These are phyloP conservation scores for Zygosaccharomyces kombuchaensis DNA, from an alignment of 805 yeast genomes.

Conservation along the genomic window DNA sequence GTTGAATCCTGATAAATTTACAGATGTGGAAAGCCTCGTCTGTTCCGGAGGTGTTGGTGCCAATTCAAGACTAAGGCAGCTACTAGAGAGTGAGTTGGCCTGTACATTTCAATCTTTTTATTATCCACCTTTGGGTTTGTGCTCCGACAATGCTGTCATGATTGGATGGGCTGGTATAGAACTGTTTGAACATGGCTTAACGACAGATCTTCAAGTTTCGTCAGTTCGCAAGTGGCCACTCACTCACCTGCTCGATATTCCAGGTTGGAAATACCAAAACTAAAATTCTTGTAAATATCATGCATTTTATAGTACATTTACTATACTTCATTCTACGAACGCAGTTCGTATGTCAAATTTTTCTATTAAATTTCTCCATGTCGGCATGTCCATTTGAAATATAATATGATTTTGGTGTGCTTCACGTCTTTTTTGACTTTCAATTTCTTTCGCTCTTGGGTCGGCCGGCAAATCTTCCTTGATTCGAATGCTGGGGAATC, in stretches of 20 bases:
- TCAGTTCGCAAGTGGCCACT: slow-evolving; percentile 86
- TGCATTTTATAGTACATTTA: neutral
- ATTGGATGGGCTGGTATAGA: slow-evolving; percentile 98
- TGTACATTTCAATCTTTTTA: slow-evolving; percentile 39
- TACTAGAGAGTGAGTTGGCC: slow-evolving; percentile 41
- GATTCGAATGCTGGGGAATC: slow-evolving; percentile 40
- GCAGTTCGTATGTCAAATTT: slow-evolving; percentile 52
- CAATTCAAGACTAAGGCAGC: slow-evolving; percentile 51
- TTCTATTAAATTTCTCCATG: slow-evolving; percentile 59
- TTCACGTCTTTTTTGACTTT: slow-evolving; percentile 26
- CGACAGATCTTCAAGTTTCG: slow-evolving; percentile 50
- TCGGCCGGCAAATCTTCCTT: slow-evolving; percentile 31
- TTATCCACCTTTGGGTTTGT: slow-evolving; percentile 66
- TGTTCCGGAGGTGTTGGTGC: slow-evolving; percentile 96
- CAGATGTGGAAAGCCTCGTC: slow-evolving; percentile 50
- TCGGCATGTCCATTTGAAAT: slow-evolving; percentile 60
- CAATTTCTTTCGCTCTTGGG: slow-evolving; percentile 24
- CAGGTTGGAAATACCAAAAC: slow-evolving; percentile 44
- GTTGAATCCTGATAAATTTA: slow-evolving; percentile 39
- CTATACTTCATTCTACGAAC: slow-evolving; percentile 33
- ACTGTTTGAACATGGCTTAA: slow-evolving; percentile 49
- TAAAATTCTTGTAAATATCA: slow-evolving; percentile 1
- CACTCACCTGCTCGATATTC: slow-evolving; percentile 43
- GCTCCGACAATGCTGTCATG: slow-evolving; percentile 96
- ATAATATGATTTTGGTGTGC: slow-evolving; percentile 56